phyloP scores from a whole-genome alignment of 441 rosid species.

The Lepidium campestre region DNA sequence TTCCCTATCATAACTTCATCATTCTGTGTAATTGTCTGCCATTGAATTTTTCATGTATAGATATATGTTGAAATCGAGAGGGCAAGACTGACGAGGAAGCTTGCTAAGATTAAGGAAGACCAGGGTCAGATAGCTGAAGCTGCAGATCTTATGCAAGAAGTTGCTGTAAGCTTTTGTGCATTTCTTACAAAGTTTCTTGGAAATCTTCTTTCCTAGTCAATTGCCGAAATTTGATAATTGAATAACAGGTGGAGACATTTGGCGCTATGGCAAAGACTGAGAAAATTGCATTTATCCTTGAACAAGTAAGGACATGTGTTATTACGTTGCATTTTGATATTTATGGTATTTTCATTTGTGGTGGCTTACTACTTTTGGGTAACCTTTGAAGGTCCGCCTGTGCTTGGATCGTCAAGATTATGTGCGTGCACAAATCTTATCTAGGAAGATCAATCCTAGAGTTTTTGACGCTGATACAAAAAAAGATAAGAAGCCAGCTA shows the following conservation, averaged over 20 bases:
- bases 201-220: neutral
- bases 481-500: conserved; percentile 92
- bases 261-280: conserved; percentile 99
- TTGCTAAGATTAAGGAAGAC: conserved; percentile 93
- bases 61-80: conserved; percentile 96
- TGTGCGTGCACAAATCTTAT: conserved; percentile 93
- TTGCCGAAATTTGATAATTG: conserved; percentile 16
- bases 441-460: conserved; percentile 90
- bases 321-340: neutral
- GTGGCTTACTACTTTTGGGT: conserved; percentile 5
- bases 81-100: conserved; percentile 86
- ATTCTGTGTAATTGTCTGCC: neutral
- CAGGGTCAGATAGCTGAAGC: conserved; percentile 95
- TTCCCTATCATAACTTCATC: neutral
- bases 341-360: neutral
- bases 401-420: conserved; percentile 93
- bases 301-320: conserved; percentile 54
- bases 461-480: conserved; percentile 75
- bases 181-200: neutral
- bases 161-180: conserved; percentile 61
- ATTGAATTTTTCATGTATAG: conserved; percentile 31
- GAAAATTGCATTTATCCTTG: conserved; percentile 96
- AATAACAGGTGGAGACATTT: conserved; percentile 87
- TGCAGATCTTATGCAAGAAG: conserved; percentile 99
- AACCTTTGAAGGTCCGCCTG: conserved; percentile 63